Conservation (phyloP, 345 rosid genomes). For the Atalantia buxifolia region DNA sequence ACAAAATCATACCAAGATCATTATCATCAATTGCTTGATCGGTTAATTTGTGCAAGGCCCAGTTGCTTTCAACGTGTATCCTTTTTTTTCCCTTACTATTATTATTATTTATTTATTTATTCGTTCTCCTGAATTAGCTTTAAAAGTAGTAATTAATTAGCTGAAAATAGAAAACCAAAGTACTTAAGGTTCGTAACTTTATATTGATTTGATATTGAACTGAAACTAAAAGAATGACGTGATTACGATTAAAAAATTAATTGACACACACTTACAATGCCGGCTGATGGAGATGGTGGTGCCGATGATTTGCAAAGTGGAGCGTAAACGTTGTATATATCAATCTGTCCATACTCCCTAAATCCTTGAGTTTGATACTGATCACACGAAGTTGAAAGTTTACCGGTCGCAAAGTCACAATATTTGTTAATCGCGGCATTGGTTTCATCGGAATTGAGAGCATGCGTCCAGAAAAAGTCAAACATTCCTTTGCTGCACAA, state of each 20-base stretch:
- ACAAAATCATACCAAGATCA: neutral
- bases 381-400: conserved; percentile 17
- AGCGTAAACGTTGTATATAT: conserved; percentile 40
- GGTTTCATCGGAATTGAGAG: conserved; percentile 48
- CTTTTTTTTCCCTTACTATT: too few relatives aligned
- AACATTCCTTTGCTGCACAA: conserved; percentile 20
- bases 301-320: conserved; percentile 30
- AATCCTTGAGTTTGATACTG: neutral
- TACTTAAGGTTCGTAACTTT: neutral
- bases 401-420: conserved; percentile 26
- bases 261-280: conserved; percentile 15
- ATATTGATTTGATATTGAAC: neutral
- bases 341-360: conserved; percentile 15
- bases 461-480: conserved; percentile 51
- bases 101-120: too few relatives aligned
- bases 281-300: neutral
- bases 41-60: neutral
- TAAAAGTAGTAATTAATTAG: neutral
- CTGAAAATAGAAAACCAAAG: neutral
- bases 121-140: too few relatives aligned
- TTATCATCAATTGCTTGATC: neutral
- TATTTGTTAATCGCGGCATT: conserved; percentile 24
- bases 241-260: neutral
- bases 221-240: neutral
- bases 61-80: neutral